Evolutionary conservation across 2,329 filamentous ascomycete species (phyloP), one percentile per base, ranked within the genome.

Genomic region (Zymoseptoria brevis): DNA sequence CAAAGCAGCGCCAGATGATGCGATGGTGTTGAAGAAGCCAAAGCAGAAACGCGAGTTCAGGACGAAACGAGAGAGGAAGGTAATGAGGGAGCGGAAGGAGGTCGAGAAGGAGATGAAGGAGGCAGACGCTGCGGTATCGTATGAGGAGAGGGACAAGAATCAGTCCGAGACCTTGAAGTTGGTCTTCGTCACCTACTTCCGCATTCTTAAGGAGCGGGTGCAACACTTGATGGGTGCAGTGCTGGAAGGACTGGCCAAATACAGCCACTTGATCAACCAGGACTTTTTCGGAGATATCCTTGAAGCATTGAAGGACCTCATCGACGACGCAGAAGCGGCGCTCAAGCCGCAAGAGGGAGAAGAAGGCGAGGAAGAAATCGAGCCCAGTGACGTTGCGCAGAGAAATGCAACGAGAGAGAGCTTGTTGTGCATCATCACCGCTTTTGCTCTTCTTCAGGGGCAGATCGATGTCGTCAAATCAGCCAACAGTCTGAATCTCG

Each of bases 231-330:
- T 96, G 90, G 94, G 94, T n/a, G 92, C 93, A 13, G 92, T 96
- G 0, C 82, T 99, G 4, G 94, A 97, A 77, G 94, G 94, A 26
- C 79, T 99, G 21, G 92, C 93, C 55, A 91, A 91, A 71, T 99
- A 96, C 72, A 87, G 92, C 3, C 94, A 96, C 72, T 82, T 99
- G 60, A 99, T 99, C 80, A 99, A 99, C 77, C 91, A 99, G 71
- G 90, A 99, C 72, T 97, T 99, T 79, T 99, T 99, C 69, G 94
- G 93, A 26, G 94, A 99, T 71, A 81, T 99, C 29, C 83, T 99
- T 9, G 94, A 97, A 75, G 93, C 91, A 0, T 80, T 99, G 48
- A 95, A 96, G 74, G 94, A 99, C 64, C 83, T 99, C 51, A 93
- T 97, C 68, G 83, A 85, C 3, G 84, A 92, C 66, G 87, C 88